Conservation (phyloP, 2,329 filamentous ascomycete genomes). For the Cadophora malorum region DNA sequence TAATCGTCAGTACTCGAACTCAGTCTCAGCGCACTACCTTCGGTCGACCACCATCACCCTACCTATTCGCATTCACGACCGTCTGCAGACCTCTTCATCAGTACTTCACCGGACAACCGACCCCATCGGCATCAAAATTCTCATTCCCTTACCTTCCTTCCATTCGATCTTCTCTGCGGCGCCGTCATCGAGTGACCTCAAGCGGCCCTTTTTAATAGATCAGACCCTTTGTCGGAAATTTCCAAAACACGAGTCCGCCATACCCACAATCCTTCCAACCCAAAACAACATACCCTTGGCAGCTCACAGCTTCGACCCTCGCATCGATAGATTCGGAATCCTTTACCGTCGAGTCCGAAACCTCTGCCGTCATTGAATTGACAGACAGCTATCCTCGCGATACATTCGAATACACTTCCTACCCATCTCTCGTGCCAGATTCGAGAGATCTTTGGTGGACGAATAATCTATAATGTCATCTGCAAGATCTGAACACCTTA, state of each 20-base stretch:
- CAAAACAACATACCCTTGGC: slow-evolving; percentile 13
- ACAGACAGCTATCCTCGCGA: slow-evolving; percentile 27
- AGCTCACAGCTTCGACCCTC: slow-evolving; percentile 11
- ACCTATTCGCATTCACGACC: slow-evolving; percentile 15
- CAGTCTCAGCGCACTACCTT: slow-evolving; percentile 21
- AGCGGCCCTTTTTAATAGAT: slow-evolving; percentile 37
- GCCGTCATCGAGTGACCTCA: slow-evolving; percentile 37
- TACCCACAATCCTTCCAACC: slow-evolving; percentile 31
- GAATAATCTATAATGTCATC: slow-evolving; percentile 90
- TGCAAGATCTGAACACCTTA: slow-evolving; percentile 84
- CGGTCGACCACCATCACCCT: slow-evolving; percentile 17
- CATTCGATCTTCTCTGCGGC: slow-evolving; percentile 29
- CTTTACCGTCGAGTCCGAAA: slow-evolving; percentile 11
- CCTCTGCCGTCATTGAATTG: slow-evolving; percentile 27
- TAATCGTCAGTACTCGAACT: slow-evolving; percentile 34
- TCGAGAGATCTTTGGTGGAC: slow-evolving; percentile 41
- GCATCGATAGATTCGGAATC: slow-evolving; percentile 25
- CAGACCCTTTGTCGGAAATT: slow-evolving; percentile 29
- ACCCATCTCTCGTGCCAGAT: slow-evolving; percentile 41
- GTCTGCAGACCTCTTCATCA: slow-evolving; percentile 24
- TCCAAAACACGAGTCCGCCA: slow-evolving; percentile 27
- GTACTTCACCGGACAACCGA: slow-evolving; percentile 43
- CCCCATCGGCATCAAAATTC: slow-evolving; percentile 39
- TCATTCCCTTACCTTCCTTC: slow-evolving; percentile 39
- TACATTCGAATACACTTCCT: slow-evolving; percentile 39